A percentile compares a stretch with the other conserved stretches of the same genome.
Conservation (phyloP, 2,329 filamentous ascomycete species). For the Colletotrichum simmondsii region DNA sequence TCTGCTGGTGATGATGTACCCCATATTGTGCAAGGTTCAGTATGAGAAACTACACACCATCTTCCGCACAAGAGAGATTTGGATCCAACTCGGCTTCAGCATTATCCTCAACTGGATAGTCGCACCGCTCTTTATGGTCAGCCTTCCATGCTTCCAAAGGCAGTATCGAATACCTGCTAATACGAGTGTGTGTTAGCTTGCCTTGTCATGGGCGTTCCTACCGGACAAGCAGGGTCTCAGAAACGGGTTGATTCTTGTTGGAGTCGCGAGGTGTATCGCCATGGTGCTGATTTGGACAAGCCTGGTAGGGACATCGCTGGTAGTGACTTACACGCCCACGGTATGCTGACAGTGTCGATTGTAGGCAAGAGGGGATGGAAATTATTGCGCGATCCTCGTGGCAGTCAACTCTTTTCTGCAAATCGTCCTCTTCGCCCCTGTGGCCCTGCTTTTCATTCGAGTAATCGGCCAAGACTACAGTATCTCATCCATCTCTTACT, state of each 20-base stretch:
- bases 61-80: constrained; percentile 70
- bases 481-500: constrained; percentile 62
- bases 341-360: neutral
- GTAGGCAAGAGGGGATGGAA: constrained; percentile 75
- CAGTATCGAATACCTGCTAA: neutral
- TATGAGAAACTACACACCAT: constrained; percentile 80
- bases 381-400: constrained; percentile 87
- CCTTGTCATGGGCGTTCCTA: constrained; percentile 75
- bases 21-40: constrained; percentile 87
- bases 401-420: constrained; percentile 81
- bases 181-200: constrained; percentile 56
- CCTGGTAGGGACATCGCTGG: constrained; percentile 45
- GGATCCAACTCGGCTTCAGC: constrained; percentile 84
- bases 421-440: constrained; percentile 77
- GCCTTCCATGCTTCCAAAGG: constrained; percentile 8
- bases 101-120: constrained; percentile 85
- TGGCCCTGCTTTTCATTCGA: constrained; percentile 76
- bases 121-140: constrained; percentile 84
- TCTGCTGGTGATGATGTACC: constrained; percentile 93
- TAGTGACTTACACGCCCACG: neutral
- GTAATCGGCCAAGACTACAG: constrained; percentile 68
- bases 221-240: constrained; percentile 68
- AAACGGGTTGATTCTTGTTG: constrained; percentile 82
- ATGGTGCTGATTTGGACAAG: constrained; percentile 85
- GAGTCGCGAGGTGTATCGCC: constrained; percentile 86